Evolutionary conservation across 805 yeast genomes (phyloP).

Genomic region (Kluyveromyces aestuarii): DNA sequence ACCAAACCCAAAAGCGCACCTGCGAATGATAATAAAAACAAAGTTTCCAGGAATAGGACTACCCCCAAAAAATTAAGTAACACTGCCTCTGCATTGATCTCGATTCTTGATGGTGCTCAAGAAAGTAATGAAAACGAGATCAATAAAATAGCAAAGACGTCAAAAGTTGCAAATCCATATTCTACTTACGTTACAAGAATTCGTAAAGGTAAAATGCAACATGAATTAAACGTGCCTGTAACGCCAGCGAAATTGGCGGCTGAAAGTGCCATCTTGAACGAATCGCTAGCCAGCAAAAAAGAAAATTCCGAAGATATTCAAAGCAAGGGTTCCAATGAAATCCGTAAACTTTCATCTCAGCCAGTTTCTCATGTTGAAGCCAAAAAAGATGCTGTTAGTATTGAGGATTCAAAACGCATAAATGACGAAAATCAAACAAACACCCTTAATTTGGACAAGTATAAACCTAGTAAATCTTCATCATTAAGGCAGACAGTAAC

Average conservation of each 20-base stretch:
- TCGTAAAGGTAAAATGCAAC: conserved; percentile 8
- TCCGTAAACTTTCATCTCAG: background rate
- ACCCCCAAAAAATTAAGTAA: conserved; percentile 30
- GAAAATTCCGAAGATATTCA: background rate
- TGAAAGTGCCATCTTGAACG: background rate
- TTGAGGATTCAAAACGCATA: background rate
- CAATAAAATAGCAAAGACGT: conserved; percentile 1
- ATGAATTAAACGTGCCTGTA: conserved; percentile 5
- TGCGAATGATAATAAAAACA: conserved; percentile 1
- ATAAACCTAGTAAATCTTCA: conserved; percentile 32
- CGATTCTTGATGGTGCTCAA: conserved; percentile 31
- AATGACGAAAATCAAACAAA: background rate
- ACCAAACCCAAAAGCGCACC: conserved; percentile 2
- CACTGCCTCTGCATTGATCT: conserved; percentile 42
- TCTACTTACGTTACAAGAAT: conserved; percentile 18
- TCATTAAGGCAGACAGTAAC: conserved; percentile 29
- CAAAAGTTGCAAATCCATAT: conserved; percentile 36
- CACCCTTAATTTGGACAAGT: conserved; percentile 18
- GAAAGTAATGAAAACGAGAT: conserved; percentile 6
- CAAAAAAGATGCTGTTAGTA: background rate
- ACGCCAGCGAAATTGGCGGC: conserved; percentile 6
- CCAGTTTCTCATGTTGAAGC: background rate
- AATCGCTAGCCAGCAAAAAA: conserved; percentile 4
- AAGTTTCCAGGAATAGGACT: conserved; percentile 2
- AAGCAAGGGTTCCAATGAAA: background rate